Evolutionary conservation across 1,139 yeast species (phyloP).

Genomic region (Tardiomyces blankii): DNA sequence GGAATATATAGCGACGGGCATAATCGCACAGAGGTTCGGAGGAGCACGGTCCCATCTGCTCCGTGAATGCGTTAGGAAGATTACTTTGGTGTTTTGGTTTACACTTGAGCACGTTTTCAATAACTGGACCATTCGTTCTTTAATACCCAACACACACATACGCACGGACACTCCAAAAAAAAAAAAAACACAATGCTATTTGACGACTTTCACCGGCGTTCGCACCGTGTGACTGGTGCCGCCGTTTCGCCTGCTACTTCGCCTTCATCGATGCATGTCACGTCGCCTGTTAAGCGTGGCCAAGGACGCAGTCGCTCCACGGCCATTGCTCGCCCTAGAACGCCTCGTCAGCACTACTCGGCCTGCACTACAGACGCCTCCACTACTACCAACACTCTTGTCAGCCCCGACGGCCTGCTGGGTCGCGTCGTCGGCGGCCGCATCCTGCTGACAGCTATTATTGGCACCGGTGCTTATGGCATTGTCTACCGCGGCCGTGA

Average conservation of each 20-base stretch:
- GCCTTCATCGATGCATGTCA: no score
- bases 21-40: neutral
- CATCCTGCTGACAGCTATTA: conserved; percentile 39
- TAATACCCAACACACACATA: no score
- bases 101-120: neutral
- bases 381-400: neutral
- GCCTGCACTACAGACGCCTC: neutral
- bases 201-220: neutral
- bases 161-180: neutral
- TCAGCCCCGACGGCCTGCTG: conserved; percentile 7
- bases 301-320: no score
- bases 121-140: neutral
- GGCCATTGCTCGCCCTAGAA: neutral
- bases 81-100: no score
- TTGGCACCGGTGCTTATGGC: conserved; percentile 91
- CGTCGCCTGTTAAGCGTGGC: no score
- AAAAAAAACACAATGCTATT: neutral
- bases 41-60: neutral
- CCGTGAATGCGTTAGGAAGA: neutral
- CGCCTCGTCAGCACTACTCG: neutral
- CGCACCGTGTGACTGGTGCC: no score
- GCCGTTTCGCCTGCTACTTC: no score
- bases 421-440: conserved; percentile 29
- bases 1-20: neutral
- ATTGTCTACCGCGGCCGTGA: conserved; percentile 66